Conservation (phyloP, 2,329 filamentous ascomycete genomes). For the Aspergillus quadricinctus region DNA sequence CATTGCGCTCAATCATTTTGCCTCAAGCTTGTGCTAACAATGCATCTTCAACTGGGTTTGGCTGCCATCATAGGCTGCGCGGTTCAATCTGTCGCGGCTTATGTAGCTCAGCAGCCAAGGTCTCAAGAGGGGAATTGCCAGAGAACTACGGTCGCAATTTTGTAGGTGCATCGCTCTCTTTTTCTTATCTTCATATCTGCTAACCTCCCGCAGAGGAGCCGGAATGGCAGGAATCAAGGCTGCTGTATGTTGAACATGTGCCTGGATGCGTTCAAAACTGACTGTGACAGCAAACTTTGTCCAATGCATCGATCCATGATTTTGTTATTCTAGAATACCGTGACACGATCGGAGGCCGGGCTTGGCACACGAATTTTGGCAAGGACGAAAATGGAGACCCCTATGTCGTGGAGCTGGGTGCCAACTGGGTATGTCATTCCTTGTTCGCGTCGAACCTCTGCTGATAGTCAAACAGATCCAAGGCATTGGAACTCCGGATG, state of each 20-base stretch:
- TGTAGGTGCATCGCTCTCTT: slow-evolving; percentile 16
- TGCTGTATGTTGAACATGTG: slow-evolving; percentile 38
- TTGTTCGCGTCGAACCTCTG: not conserved
- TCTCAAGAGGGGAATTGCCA: slow-evolving; percentile 18
- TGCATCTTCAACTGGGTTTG: not conserved
- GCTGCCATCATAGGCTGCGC: not conserved
- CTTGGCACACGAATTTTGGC: slow-evolving; percentile 55
- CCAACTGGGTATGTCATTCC: slow-evolving; percentile 54
- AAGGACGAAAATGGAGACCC: slow-evolving; percentile 47
- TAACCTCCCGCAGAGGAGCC: slow-evolving; percentile 41
- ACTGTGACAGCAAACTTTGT: slow-evolving; percentile 49
- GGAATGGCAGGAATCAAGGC: slow-evolving; percentile 61
- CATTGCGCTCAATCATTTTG: not conserved
- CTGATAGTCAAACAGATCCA: slow-evolving; percentile 30
- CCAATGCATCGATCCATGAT: slow-evolving; percentile 57
- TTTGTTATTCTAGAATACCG: slow-evolving; percentile 64
- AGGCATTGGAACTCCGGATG: slow-evolving; percentile 36
- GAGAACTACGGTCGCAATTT: slow-evolving; percentile 29
- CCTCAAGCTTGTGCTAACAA: not conserved
- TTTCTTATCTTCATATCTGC: not conserved
- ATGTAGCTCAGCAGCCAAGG: slow-evolving; percentile 14
- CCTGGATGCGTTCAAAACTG: not conserved
- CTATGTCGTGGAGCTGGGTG: slow-evolving; percentile 60
- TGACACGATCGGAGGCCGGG: slow-evolving; percentile 58
- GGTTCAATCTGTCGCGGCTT: not conserved